Base-by-base conservation (phyloP, 495 filamentous ascomycete genomes). In the Xylaria cubensis region DNA sequence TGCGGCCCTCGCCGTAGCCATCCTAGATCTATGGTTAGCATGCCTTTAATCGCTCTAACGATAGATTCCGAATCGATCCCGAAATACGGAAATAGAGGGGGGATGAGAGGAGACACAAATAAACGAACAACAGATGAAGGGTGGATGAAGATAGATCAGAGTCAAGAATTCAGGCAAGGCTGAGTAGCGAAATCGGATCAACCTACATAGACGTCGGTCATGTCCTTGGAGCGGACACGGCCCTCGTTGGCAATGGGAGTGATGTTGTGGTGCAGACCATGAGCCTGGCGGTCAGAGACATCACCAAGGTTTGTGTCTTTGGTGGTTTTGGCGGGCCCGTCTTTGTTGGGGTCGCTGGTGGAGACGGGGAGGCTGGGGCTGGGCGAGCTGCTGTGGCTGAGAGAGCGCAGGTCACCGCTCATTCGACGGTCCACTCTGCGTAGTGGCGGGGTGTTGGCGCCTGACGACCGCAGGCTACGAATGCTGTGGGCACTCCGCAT, bases 131-230 rank as follows among this genome's bases (percentile, higher is more conserved):
- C 36, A 8, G 36, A 39, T 39, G 10, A 66, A 1, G 41, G 10
- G 12, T 0, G 41, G 12, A 42, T 13, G 41, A 10, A 44, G 41
- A 44, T 2, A 46, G 26, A 29, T 29, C 4, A 46, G 51, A 66
- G 50, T 53, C 58, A 74, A 72, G 0, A 51, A 34, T 24, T 6
- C 32, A 17, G 41, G 64, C 72, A 61, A 64, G 12, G 66, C 62
- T 72, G 55, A 63, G 74, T 74, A 41, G 61, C 26, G 65, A 71
- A 70, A 74, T 61, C 71, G 15, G 56, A 55, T 67, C 67, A 44
- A 92, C 94, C 90, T 90, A 97, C 94, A 84, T 92, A 97, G 85
- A 97, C 92, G 87, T 97, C 93, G 78, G 92, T 86, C 94, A 97
- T 97, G 84, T 90, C 92, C 83, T 88, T 90, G 79, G 91, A 83